Base-by-base conservation (phyloP, 2,329 filamentous ascomycete genomes). In the Fonsecaea multimorphosa region DNA sequence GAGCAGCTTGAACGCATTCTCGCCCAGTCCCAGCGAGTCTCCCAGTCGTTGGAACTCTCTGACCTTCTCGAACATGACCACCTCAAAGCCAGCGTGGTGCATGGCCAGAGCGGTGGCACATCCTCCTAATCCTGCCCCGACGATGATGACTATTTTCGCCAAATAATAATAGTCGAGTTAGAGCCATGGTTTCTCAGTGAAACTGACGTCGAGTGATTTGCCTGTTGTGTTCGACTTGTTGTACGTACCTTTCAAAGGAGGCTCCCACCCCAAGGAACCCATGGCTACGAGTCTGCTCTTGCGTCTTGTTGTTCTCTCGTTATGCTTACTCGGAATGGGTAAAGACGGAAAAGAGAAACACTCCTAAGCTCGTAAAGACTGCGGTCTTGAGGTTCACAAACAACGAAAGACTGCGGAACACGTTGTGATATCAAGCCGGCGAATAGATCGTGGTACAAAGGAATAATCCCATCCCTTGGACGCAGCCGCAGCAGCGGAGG, bases 91-190 rank as follows among this genome's bases (percentile, higher is more conserved):
- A 68, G 88, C 85, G 16, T 85, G 82, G 67, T 85, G 81, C 72
- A 86, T 87, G 75, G 89, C 87, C 67, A 89, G 86, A 49, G 86
- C 86, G 19, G 86, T 84, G 6, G 85, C 85, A 31, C 89, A 79
- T 16, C 87, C 87, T 40, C 85, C 87, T 65, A 89, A 88, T 22
- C 86, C 87, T 77, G 67, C 65, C 19, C 68, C 68, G 24, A 70
- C 68, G 38, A 70, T 64, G 22, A 70, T 70, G 32, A 70, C 68
- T 67, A 56, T 49, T 9, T 29, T 53, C 2, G 12, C 14, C 22
- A 31, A 19, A 5, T 4, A 16, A 3, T 7, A 31, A 31, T n/a
- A 8, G 34, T 22, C 3, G 34, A 40, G 16, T 16, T 31, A 38
- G 24, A 19, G 22, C 1, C 16, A 31, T 58, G 24, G n/a, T 2